Percentiles rank a stretch among this genome's conserved stretches.
These are phyloP conservation scores for Ustanciosporium gigantosporum DNA, from an alignment of 1,284 basidiomycete genomes.

Conservation along the genomic window DNA sequence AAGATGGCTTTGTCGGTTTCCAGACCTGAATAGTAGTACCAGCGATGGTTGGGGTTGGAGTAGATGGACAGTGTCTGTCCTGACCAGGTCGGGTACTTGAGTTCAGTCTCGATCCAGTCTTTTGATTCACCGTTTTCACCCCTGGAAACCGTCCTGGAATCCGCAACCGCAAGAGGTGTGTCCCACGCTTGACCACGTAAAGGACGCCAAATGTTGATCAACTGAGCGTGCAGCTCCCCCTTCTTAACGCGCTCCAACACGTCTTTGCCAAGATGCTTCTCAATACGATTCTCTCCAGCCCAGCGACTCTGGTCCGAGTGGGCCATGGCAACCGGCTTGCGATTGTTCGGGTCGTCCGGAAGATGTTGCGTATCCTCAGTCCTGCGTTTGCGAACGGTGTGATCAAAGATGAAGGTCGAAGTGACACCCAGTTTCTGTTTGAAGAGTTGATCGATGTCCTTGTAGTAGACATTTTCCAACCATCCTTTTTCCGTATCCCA, in stretches of 20 bases:
- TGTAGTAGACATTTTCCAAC: conserved; percentile 41
- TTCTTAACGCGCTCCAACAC: conserved; percentile 32
- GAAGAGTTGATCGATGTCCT: conserved; percentile 40
- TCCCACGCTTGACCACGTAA: conserved; percentile 67
- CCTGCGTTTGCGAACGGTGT: conserved; percentile 46
- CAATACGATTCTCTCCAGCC: conserved; percentile 45
- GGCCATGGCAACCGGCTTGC: conserved; percentile 36
- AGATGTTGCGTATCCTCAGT: conserved; percentile 20
- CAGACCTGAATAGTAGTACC: conserved; percentile 71
- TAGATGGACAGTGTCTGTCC: conserved; percentile 62
- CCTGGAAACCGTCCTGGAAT: conserved; percentile 66
- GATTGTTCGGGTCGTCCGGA: conserved; percentile 35
- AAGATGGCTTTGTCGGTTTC: conserved; percentile 69
- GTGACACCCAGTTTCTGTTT: conserved; percentile 43
- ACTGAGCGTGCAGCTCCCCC: conserved; percentile 66
- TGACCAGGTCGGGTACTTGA: conserved; percentile 42
- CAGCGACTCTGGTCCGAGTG: conserved; percentile 46
- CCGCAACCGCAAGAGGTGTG: conserved; percentile 70
- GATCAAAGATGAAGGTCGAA: conserved; percentile 48
- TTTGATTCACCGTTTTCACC: conserved; percentile 31
- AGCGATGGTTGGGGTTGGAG: conserved; percentile 67
- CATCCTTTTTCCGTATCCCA: conserved; percentile 41
- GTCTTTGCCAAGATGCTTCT: conserved; percentile 45
- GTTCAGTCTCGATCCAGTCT: conserved; percentile 38
- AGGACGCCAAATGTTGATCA: conserved; percentile 75